These are phyloP conservation scores for Teunomyces gatunensis DNA, from an alignment of 805 yeast genomes.

Conservation along the genomic window DNA sequence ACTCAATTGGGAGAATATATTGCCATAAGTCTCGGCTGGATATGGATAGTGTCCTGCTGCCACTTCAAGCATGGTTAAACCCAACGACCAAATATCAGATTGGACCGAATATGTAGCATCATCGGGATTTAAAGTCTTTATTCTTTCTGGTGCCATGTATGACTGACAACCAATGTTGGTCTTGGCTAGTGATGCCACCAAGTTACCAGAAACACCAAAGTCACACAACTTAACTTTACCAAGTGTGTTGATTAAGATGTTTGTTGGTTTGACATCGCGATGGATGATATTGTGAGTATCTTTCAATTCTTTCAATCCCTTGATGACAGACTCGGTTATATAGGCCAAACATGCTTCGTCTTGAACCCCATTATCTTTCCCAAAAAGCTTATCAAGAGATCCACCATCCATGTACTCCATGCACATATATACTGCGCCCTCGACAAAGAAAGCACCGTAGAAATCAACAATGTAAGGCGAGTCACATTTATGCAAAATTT, in stretches of 20 bases:
- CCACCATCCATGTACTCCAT: conserved; percentile 98
- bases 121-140: conserved; percentile 69
- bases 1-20: conserved; percentile 86
- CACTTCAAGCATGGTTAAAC: conserved; percentile 80
- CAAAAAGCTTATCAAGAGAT: conserved; percentile 82
- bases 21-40: conserved; percentile 88
- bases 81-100: conserved; percentile 94
- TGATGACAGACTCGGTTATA: conserved; percentile 74
- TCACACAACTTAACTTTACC: conserved; percentile 95
- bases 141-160: conserved; percentile 98
- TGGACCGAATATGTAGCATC: conserved; percentile 86
- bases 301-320: conserved; percentile 79
- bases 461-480: conserved; percentile 93
- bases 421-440: conserved; percentile 97
- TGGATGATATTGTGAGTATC: conserved; percentile 92
- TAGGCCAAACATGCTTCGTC: conserved; percentile 79
- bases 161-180: conserved; percentile 98
- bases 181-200: conserved; percentile 91
- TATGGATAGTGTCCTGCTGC: conserved; percentile 95
- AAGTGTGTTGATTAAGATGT: conserved; percentile 72
- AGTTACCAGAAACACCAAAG: conserved; percentile 93
- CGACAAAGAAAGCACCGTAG: conserved; percentile 95
- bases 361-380: conserved; percentile 53
- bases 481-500: conserved; percentile 85
- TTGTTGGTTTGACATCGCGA: conserved; percentile 96